Evolutionary conservation across 768 basidiomycete species (phyloP).

Genomic region (Termitomyces sp.): DNA sequence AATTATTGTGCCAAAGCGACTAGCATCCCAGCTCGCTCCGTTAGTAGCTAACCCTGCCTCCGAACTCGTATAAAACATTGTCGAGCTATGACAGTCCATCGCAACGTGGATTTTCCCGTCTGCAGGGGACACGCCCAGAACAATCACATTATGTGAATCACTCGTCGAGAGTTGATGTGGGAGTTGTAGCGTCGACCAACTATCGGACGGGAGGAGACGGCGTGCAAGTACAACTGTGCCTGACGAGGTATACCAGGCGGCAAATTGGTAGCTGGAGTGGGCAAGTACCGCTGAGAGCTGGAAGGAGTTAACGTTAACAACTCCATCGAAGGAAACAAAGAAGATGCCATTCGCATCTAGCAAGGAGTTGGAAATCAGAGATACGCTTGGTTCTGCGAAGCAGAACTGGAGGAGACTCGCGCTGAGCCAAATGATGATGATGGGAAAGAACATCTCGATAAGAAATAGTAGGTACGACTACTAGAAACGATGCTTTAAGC

Average conservation of each 20-base stretch:
- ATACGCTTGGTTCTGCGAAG: constrained; percentile 32
- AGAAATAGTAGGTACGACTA: background rate
- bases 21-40: constrained; percentile 36
- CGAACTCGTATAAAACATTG: constrained; percentile 36
- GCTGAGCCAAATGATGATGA: constrained; percentile 5
- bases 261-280: constrained; percentile 33
- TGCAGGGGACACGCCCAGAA: constrained; percentile 36
- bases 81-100: constrained; percentile 40
- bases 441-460: constrained; percentile 4
- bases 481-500: background rate
- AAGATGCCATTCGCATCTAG: constrained; percentile 36
- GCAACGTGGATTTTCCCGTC: constrained; percentile 43
- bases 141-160: constrained; percentile 41
- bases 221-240: constrained; percentile 33
- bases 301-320: constrained; percentile 44
- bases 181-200: constrained; percentile 36
- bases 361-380: constrained; percentile 29
- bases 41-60: constrained; percentile 33
- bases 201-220: constrained; percentile 31
- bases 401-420: constrained; percentile 9
- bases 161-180: constrained; percentile 33
- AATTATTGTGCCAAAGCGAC: constrained; percentile 33
- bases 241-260: constrained; percentile 40
- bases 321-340: constrained; percentile 40
- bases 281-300: constrained; percentile 37